Conservation (phyloP, 306 rosid species). For the Potentilla sterilis region DNA sequence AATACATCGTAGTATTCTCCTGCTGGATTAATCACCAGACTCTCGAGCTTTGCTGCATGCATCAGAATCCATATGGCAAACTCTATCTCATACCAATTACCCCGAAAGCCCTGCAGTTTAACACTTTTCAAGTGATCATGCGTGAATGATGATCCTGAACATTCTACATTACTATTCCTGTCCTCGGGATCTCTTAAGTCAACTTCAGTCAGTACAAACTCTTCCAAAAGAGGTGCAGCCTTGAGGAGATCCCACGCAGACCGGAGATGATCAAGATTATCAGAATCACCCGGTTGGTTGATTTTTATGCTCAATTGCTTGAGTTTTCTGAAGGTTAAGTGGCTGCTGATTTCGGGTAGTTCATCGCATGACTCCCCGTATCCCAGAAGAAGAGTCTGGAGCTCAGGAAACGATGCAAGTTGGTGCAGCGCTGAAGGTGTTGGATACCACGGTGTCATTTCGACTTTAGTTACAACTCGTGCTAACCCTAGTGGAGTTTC, state of each 20-base stretch:
- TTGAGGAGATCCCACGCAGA: not conserved
- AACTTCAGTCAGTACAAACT: not conserved
- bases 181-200: not conserved
- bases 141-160: not conserved
- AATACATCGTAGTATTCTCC: not conserved
- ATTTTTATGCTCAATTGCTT: not conserved
- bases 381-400: no score
- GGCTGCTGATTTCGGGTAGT: not conserved
- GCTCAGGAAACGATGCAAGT: not conserved
- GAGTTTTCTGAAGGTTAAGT: not conserved
- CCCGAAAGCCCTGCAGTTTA: not conserved
- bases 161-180: not conserved
- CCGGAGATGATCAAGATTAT: not conserved
- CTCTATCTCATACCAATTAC: not conserved
- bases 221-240: not conserved
- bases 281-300: fast-evolving
- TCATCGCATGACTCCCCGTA: not conserved
- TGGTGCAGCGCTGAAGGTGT: not conserved
- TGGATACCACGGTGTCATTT: no score
- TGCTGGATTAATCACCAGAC: not conserved
- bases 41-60: not conserved
- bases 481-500: not conserved
- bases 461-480: not conserved
- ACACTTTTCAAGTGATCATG: not conserved
- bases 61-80: not conserved